Percentiles rank a stretch among this genome's conserved stretches.
These are phyloP conservation scores for Colletotrichum falcatum DNA, from an alignment of 2,329 filamentous ascomycete species.

Conservation along the genomic window DNA sequence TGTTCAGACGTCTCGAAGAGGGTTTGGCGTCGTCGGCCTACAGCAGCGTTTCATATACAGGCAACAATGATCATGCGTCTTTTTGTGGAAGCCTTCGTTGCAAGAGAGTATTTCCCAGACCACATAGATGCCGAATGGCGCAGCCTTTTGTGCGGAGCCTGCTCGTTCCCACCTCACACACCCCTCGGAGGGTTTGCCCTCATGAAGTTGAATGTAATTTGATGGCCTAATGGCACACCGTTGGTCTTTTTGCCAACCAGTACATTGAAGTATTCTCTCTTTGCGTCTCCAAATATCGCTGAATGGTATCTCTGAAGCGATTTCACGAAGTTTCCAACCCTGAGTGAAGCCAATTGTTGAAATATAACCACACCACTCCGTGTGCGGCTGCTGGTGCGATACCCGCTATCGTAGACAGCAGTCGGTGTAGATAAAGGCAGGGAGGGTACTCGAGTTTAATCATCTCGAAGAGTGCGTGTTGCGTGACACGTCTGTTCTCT, in stretches of 20 bases:
- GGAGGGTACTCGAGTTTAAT: background rate
- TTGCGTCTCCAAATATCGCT: background rate
- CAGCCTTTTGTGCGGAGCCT: background rate
- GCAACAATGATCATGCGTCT: background rate
- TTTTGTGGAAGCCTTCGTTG: background rate
- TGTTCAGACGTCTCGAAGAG: background rate
- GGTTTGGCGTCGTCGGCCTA: background rate
- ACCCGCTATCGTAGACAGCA: background rate
- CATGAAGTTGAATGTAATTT: background rate
- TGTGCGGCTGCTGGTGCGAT: background rate
- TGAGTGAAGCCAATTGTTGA: no score
- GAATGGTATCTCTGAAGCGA: no score
- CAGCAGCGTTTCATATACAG: background rate
- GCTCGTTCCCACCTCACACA: background rate
- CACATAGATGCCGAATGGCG: rapidly evolving
- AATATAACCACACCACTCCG: no score
- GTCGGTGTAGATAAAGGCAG: background rate
- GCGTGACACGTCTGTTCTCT: no score
- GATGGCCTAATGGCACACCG: no score
- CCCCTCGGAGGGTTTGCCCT: background rate
- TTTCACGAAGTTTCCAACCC: no score
- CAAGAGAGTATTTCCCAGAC: background rate
- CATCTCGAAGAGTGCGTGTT: background rate
- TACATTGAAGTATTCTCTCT: background rate
- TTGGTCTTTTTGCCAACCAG: background rate